Evolutionary conservation across 1,284 basidiomycete genomes (phyloP).

Genomic region (Austroboletus niveus): DNA sequence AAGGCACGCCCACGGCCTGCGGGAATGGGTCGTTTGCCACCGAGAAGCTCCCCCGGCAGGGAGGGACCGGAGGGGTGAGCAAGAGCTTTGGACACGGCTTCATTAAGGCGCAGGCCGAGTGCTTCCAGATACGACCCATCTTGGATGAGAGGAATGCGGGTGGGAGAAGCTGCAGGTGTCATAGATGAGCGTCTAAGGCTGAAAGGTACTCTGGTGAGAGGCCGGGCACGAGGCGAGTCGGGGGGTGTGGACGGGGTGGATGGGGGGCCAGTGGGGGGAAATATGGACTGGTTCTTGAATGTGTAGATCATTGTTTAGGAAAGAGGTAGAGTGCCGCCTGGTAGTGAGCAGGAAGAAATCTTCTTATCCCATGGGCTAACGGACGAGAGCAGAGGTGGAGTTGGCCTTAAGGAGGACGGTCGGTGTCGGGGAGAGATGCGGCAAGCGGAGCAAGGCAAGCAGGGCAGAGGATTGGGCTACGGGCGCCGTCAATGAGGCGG

Average conservation of each 20-base stretch:
- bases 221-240: conserved; percentile 44
- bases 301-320: conserved; percentile 50
- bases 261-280: conserved; percentile 62
- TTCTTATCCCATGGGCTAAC: conserved; percentile 61
- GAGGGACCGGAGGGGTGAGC: conserved; percentile 58
- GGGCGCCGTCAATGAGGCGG: conserved; percentile 32
- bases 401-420: conserved; percentile 70
- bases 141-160: conserved; percentile 55
- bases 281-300: conserved; percentile 64
- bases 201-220: conserved; percentile 57
- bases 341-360: conserved; percentile 35
- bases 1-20: conserved; percentile 63
- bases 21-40: conserved; percentile 68
- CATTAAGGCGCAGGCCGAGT: conserved; percentile 71
- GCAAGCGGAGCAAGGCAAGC: conserved; percentile 64
- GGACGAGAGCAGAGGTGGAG: conserved; percentile 2
- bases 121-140: conserved; percentile 77
- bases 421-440: conserved; percentile 60
- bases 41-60: conserved; percentile 48
- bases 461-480: conserved; percentile 48
- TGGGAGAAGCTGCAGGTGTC: conserved; percentile 34
- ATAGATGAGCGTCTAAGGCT: conserved; percentile 51
- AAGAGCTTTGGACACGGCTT: conserved; percentile 75
- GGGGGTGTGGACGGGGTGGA: conserved; percentile 48
- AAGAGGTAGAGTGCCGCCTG: conserved; percentile 10